Percentiles rank a stretch among this genome's conserved stretches.
Evolutionary conservation across 805 yeast genomes (phyloP).

Genomic region (Saccharomycopsis oosterbeekiorum): DNA sequence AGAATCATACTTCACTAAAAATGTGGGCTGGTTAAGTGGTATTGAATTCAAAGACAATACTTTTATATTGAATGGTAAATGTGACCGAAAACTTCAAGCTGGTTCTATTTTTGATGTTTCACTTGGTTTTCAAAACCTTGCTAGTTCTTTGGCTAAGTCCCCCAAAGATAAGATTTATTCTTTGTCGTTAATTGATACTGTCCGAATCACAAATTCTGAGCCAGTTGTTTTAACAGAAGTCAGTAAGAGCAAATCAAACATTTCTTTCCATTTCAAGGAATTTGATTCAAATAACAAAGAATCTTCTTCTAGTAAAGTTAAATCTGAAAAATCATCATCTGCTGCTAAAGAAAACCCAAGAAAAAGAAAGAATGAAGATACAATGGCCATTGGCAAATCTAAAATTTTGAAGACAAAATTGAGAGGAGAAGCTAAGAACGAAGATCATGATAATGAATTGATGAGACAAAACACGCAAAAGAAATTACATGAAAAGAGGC

Average conservation of each 20-base stretch:
- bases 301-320: conserved; percentile 33
- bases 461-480: conserved; percentile 75
- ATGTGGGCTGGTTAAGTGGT: conserved; percentile 83
- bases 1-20: conserved; percentile 55
- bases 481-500: conserved; percentile 74
- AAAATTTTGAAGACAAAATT: conserved; percentile 70
- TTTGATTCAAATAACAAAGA: conserved; percentile 32
- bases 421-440: conserved; percentile 67
- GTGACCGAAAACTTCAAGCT: conserved; percentile 53
- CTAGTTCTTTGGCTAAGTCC: conserved; percentile 35
- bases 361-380: conserved; percentile 23
- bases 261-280: conserved; percentile 77
- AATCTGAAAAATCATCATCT: conserved; percentile 19
- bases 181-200: conserved; percentile 70
- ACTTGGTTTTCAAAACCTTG: conserved; percentile 63
- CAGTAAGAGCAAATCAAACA: conserved; percentile 59
- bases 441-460: conserved; percentile 66
- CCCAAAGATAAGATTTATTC: conserved; percentile 53
- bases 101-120: conserved; percentile 70
- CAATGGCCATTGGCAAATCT: conserved; percentile 22
- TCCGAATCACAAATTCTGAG: conserved; percentile 44
- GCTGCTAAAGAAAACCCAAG: conserved; percentile 15
- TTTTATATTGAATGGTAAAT: conserved; percentile 62
- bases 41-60: conserved; percentile 79
- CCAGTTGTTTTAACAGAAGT: conserved; percentile 65